These are phyloP conservation scores for Penicillium sp. DNA, from an alignment of 2,329 filamentous ascomycete species.

Conservation along the genomic window DNA sequence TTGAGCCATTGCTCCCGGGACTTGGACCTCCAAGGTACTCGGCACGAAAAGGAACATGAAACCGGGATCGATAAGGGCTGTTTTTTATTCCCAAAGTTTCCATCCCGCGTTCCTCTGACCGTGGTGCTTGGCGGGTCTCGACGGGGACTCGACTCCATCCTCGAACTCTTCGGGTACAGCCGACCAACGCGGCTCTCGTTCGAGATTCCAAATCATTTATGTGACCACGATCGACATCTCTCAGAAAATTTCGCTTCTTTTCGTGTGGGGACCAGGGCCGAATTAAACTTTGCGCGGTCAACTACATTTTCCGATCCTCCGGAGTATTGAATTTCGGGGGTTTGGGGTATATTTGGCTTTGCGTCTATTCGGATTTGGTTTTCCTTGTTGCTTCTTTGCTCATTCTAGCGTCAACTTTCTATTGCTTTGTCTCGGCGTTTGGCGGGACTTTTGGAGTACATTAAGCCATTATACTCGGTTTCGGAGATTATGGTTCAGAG, in stretches of 20 bases:
- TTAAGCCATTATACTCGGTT: not conserved
- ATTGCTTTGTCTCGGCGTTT: conserved; percentile 9
- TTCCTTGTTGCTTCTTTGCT: not conserved
- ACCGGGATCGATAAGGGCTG: not conserved
- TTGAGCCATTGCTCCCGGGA: not conserved
- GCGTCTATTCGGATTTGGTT: not conserved
- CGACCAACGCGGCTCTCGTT: conserved; percentile 10
- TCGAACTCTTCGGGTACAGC: conserved; percentile 19
- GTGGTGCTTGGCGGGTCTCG: conserved; percentile 4
- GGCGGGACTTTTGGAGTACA: not conserved
- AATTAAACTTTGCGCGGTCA: conserved; percentile 5
- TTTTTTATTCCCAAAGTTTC: not conserved
- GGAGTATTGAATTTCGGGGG: not conserved
- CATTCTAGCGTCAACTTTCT: conserved; percentile 9
- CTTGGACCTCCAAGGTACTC: not conserved
- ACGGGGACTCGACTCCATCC: not conserved
- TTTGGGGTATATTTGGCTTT: not conserved
- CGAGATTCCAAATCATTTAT: conserved; percentile 11
- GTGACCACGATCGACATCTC: conserved; percentile 19
- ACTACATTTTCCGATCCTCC: conserved; percentile 1
- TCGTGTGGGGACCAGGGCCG: conserved; percentile 1
- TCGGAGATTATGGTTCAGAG: not conserved
- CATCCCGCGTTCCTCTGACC: not conserved
- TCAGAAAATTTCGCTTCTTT: not conserved
- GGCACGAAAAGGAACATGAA: not conserved